Evolutionary conservation across 2,329 filamentous ascomycete species (phyloP).

Genomic region (Podosphaera xanthii): DNA sequence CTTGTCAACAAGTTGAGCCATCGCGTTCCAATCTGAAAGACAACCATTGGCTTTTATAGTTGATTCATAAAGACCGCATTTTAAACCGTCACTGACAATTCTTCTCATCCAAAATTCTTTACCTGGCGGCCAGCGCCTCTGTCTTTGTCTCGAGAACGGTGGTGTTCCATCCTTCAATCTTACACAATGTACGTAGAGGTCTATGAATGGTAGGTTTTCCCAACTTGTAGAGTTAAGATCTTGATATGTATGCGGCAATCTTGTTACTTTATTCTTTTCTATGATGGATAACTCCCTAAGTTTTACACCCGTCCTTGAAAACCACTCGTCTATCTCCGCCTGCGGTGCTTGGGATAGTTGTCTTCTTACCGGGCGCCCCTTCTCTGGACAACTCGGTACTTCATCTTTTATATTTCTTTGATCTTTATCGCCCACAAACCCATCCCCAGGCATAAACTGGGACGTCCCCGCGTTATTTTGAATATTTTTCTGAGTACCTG

Average conservation of each 20-base stretch:
- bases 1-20: no score
- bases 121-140: background rate
- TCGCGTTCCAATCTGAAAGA: no score
- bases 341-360: background rate
- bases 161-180: background rate
- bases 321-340: background rate
- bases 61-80: no score
- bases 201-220: background rate
- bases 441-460: background rate
- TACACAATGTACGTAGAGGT: background rate
- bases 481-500: no score
- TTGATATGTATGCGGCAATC: background rate
- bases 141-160: background rate
- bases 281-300: background rate
- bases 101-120: no score
- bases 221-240: background rate
- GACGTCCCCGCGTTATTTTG: background rate
- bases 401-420: background rate
- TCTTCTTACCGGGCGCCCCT: background rate
- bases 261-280: background rate
- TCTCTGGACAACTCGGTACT: background rate
- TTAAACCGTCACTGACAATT: no score
- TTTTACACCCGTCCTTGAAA: background rate
- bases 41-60: no score
- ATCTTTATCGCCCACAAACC: no score